Conservation (phyloP, 2,329 filamentous ascomycete genomes). For the Bimuria novae-zelandiae region DNA sequence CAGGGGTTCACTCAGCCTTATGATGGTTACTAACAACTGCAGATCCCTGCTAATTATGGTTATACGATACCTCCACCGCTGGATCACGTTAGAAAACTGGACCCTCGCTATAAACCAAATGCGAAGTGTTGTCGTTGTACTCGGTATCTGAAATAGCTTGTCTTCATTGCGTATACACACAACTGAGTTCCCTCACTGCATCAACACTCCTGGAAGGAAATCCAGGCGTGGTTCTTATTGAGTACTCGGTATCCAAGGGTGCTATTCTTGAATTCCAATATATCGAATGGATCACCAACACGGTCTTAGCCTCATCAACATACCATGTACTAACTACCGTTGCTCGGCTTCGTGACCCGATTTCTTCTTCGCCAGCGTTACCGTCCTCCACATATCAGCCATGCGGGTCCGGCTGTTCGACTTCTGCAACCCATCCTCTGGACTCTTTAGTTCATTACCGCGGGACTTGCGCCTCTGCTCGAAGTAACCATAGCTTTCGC, state of each 20-base stretch:
- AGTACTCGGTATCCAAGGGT: too few species aligned
- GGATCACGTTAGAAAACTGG: neutral
- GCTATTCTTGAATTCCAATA: constrained; percentile 4
- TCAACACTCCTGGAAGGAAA: too few species aligned
- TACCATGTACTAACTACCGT: neutral
- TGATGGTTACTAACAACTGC: neutral
- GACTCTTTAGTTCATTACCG: neutral
- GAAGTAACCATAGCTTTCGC: neutral
- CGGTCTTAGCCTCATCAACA: neutral
- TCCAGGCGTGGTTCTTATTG: too few species aligned
- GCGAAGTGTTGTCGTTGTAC: neutral
- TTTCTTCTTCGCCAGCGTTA: constrained; percentile 3
- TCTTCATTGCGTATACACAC: too few species aligned
- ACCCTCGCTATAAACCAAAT: neutral
- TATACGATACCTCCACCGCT: neutral
- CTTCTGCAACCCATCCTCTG: constrained; percentile 6
- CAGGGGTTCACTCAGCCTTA: constrained; percentile 16
- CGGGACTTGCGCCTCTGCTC: neutral
- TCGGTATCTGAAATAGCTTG: neutral
- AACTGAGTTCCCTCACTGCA: too few species aligned
- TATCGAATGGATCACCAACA: neutral
- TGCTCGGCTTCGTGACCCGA: neutral
- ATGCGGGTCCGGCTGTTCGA: neutral
- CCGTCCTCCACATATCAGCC: constrained; percentile 5
- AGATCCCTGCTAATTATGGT: neutral